Evolutionary conservation across 1,284 basidiomycete genomes (phyloP).

Genomic region (Ceratobasidium sp.): DNA sequence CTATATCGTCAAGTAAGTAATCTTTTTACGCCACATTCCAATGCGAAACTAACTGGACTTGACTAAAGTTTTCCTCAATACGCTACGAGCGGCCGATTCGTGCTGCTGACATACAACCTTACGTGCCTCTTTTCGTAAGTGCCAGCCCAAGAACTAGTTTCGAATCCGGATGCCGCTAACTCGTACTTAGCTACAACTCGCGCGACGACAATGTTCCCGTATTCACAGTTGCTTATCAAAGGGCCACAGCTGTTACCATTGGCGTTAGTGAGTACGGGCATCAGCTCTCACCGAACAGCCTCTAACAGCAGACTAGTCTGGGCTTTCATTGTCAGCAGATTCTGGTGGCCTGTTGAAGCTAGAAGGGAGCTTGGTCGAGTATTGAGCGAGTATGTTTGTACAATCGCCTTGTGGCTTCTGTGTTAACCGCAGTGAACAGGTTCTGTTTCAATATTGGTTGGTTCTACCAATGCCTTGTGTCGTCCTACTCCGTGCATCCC

Average conservation of each 20-base stretch:
- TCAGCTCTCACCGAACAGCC: too few species aligned
- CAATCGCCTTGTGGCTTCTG: neutral
- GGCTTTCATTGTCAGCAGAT: constrained; percentile 85
- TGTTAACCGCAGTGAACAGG: constrained; percentile 51
- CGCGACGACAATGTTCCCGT: constrained; percentile 75
- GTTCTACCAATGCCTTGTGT: constrained; percentile 81
- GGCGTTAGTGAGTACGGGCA: constrained; percentile 56
- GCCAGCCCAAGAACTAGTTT: neutral
- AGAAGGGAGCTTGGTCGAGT: constrained; percentile 83
- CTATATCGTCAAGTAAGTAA: constrained; percentile 72
- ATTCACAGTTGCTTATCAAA: constrained; percentile 73
- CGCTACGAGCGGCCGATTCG: constrained; percentile 82
- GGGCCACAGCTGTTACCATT: constrained; percentile 80
- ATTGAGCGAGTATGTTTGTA: constrained; percentile 75
- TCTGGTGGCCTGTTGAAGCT: constrained; percentile 96
- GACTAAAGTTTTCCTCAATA: constrained; percentile 61
- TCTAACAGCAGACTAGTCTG: constrained; percentile 61
- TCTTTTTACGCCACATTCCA: neutral
- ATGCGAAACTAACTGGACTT: neutral
- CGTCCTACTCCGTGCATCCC: constrained; percentile 64
- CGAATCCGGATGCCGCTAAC: neutral
- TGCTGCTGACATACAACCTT: constrained; percentile 89
- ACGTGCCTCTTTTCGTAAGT: constrained; percentile 85
- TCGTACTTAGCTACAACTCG: constrained; percentile 73
- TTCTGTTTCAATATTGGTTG: constrained; percentile 84